Base-by-base conservation (phyloP, 176 grass and related monocot species). In the Puya raimondii region DNA sequence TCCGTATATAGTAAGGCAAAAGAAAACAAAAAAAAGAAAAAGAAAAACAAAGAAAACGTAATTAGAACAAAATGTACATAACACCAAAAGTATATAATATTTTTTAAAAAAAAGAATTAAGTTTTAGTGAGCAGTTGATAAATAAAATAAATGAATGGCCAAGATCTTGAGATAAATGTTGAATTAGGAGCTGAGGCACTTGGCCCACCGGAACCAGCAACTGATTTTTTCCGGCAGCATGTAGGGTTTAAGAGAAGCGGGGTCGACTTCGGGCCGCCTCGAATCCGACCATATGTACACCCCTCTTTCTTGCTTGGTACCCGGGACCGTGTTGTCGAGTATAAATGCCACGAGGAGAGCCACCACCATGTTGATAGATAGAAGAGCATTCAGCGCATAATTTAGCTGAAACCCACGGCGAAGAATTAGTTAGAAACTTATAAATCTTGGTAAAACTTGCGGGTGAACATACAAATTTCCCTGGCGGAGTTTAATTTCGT, bases 221-320 rank as follows among this genome's bases (percentile, higher is more conserved):
- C 86, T 87, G 12, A 99, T 69, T 76, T 85, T 92, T 47, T 83
- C 58, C 3, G 94, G 94, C 79, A 99, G 73, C 27, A 68, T 54
- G 82, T 99, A 99, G 0, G 94, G 87, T 53, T 90, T 87, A 51
- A 99, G 71, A 22, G 82, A 81, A 14, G 77, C 75, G 48, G 87
- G 82, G 58, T 99, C 94, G 10, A 76, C 70, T 66, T 99, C 89
- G 16, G 86, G 77, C 7, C 67, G 79, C n/a, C 23, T 88, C 12
- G 80, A 84, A 71, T 93, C 84, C 59, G 94, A 91, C 94, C 94
- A 99, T 70, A 99, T 93, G 71, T 99, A 99, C 14, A 99, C 89
- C 12, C 94, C 94, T 48, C 94, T 85, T 73, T 93, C 94, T 33
- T 99, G 84, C 78, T 72, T 90, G 81, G 82, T 90, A 21, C 94